These are phyloP conservation scores for Debaryomyces tyrocola DNA, from an alignment of 805 yeast species.

Conservation along the genomic window DNA sequence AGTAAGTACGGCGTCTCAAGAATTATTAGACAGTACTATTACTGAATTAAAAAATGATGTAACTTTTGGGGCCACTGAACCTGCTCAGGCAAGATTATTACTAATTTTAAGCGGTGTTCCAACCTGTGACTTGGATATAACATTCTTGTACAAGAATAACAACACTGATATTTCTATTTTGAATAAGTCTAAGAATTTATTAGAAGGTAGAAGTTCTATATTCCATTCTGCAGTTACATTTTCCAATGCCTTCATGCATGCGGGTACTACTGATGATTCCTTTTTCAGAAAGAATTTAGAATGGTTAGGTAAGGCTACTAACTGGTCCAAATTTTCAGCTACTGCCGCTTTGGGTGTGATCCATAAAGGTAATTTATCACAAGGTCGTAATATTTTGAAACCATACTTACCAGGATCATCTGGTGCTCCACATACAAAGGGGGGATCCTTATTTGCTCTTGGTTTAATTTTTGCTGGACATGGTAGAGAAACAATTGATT, in stretches of 20 bases:
- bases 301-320: constrained; percentile 96
- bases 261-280: constrained; percentile 94
- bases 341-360: constrained; percentile 98
- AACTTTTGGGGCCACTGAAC: constrained; percentile 21
- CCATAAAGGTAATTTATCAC: constrained; percentile 90
- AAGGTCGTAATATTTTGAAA: constrained; percentile 80
- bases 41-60: constrained; percentile 37
- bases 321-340: constrained; percentile 97
- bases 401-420: constrained; percentile 87
- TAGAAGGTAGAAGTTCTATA: constrained; percentile 91
- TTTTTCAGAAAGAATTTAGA: constrained; percentile 88
- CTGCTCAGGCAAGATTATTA: constrained; percentile 46
- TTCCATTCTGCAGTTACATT: constrained; percentile 96
- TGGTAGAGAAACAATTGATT: constrained; percentile 82
- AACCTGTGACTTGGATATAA: constrained; percentile 87
- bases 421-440: constrained; percentile 86
- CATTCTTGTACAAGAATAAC: constrained; percentile 83
- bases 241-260: constrained; percentile 90
- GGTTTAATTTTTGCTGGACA: constrained; percentile 96
- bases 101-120: constrained; percentile 87
- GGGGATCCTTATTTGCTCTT: constrained; percentile 91
- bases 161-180: constrained; percentile 82
- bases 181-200: constrained; percentile 72
- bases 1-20: constrained; percentile 89
- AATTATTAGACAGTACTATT: constrained; percentile 62